phyloP scores from a whole-genome alignment of 495 filamentous ascomycete species.

The Penicillium bovifimosum region DNA sequence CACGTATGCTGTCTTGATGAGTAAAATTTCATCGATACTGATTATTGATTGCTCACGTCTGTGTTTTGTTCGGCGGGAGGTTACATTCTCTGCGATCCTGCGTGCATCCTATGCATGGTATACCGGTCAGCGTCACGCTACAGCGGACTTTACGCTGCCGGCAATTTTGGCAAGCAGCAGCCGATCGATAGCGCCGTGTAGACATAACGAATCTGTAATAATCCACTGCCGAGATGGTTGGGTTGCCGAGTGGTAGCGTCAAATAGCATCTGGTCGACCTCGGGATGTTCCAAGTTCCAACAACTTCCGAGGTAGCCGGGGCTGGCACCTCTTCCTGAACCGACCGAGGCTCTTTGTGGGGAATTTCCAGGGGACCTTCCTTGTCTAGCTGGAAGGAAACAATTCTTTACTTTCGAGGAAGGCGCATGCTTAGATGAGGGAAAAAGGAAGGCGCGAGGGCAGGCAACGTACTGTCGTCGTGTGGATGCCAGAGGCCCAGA shows the following conservation, averaged over 20 bases:
- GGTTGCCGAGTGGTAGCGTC: neutral
- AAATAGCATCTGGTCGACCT: neutral
- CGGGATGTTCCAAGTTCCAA: neutral
- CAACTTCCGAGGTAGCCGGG: slow-evolving; percentile 1
- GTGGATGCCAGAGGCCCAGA: too few species aligned
- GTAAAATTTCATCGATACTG: neutral
- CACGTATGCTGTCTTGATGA: neutral
- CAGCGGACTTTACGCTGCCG: slow-evolving; percentile 34
- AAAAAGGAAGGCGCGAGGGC: neutral
- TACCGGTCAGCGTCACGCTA: slow-evolving; percentile 26
- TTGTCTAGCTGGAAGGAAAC: too few species aligned
- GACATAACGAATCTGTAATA: slow-evolving; percentile 21
- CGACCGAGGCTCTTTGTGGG: neutral
- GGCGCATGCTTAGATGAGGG: neutral
- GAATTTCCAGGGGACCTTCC: too few species aligned
- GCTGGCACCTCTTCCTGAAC: neutral
- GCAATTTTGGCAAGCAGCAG: slow-evolving; percentile 28
- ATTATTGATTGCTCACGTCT: neutral
- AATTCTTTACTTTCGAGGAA: too few species aligned
- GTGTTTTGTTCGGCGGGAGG: slow-evolving; percentile 10
- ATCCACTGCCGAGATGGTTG: neutral
- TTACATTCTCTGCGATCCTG: slow-evolving; percentile 27
- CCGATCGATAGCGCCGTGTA: slow-evolving; percentile 31
- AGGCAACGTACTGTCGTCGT: too few species aligned
- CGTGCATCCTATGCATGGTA: slow-evolving; percentile 28